Evolutionary conservation across 2,329 filamentous ascomycete species (phyloP).

Genomic region (Cytospora piceae): DNA sequence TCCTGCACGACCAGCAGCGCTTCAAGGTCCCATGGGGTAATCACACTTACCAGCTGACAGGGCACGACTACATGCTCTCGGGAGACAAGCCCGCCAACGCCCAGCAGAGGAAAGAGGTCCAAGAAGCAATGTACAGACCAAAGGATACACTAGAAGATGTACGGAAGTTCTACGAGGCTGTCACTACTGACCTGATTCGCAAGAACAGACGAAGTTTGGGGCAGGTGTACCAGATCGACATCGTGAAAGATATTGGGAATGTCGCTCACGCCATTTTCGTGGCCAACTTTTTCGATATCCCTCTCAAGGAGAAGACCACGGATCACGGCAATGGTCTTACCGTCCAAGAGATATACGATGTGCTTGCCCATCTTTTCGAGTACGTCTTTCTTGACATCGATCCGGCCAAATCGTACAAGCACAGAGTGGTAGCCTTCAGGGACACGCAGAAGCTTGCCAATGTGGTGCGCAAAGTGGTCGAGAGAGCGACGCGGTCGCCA

Average conservation of each 20-base stretch:
- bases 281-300: slow-evolving; percentile 55
- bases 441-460: slow-evolving; percentile 53
- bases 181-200: slow-evolving; percentile 37
- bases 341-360: slow-evolving; percentile 44
- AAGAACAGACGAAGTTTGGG: slow-evolving; percentile 38
- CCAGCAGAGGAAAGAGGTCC: slow-evolving; percentile 30
- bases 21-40: slow-evolving; percentile 39
- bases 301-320: slow-evolving; percentile 44
- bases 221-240: slow-evolving; percentile 39
- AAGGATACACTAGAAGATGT: slow-evolving; percentile 31
- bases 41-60: slow-evolving; percentile 35
- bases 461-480: slow-evolving; percentile 53
- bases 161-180: slow-evolving; percentile 33
- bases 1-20: slow-evolving; percentile 35
- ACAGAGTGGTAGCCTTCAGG: slow-evolving; percentile 48
- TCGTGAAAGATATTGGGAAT: slow-evolving; percentile 47
- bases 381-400: slow-evolving; percentile 58
- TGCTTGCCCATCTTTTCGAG: slow-evolving; percentile 58
- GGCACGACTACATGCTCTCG: slow-evolving; percentile 34
- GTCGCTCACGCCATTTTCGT: slow-evolving; percentile 57
- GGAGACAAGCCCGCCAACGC: slow-evolving; percentile 30
- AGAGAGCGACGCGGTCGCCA: slow-evolving; percentile 28
- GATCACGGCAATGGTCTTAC: background rate
- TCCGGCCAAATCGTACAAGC: slow-evolving; percentile 37
- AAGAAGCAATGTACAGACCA: slow-evolving; percentile 32